These are phyloP conservation scores for Erucastrum elatum DNA, from an alignment of 345 rosid species.

Conservation along the genomic window DNA sequence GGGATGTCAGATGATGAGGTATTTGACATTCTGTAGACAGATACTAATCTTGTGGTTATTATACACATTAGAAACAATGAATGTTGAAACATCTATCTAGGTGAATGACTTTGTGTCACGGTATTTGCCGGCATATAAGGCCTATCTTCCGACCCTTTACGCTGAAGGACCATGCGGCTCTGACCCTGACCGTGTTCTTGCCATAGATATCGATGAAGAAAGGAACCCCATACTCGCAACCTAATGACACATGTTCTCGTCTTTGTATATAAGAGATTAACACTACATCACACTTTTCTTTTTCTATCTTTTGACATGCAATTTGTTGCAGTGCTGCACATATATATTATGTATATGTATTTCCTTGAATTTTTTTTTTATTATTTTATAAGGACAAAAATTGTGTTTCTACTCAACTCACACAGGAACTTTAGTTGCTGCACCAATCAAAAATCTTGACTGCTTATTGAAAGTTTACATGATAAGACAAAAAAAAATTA, in stretches of 20 bases:
- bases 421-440: not conserved
- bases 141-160: constrained; percentile 83
- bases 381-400: not conserved
- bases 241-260: not conserved
- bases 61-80: not conserved
- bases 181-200: constrained; percentile 57
- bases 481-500: not conserved
- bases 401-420: not conserved
- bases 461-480: not conserved
- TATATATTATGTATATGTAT: not conserved
- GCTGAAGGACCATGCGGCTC: constrained; percentile 91
- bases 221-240: constrained; percentile 71
- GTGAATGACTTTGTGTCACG: constrained; percentile 93
- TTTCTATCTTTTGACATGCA: not conserved
- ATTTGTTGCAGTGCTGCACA: constrained; percentile 1
- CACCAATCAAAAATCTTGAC: not conserved
- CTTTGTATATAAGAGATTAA: constrained; percentile 12
- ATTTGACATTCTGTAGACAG: not conserved
- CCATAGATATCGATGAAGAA: constrained; percentile 76
- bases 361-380: not conserved
- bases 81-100: constrained; percentile 40
- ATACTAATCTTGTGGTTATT: not conserved
- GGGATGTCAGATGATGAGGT: constrained; percentile 98
- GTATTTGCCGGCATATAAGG: constrained; percentile 84
- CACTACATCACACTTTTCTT: not conserved